Percentiles rank a stretch among this genome's conserved stretches.
Conservation (phyloP, 192 early-diverging fungal species). For the Backusella morwellensis region DNA sequence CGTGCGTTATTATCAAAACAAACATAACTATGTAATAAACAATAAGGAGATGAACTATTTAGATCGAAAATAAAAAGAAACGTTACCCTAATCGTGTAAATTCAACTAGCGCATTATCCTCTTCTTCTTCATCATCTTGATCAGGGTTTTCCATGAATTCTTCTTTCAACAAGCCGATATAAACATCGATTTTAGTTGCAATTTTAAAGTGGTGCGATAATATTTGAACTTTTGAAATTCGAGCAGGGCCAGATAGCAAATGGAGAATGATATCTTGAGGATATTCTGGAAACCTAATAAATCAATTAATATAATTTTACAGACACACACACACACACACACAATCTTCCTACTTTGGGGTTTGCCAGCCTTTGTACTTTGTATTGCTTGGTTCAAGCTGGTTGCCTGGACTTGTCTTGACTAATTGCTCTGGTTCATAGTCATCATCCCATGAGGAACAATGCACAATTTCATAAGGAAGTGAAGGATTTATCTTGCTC, state of each 20-base stretch:
- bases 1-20: conserved; percentile 61
- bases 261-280: conserved; percentile 68
- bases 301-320: background rate
- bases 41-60: background rate
- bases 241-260: conserved; percentile 50
- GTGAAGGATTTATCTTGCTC: background rate
- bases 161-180: conserved; percentile 44
- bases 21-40: conserved; percentile 49
- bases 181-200: conserved; percentile 68
- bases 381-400: conserved; percentile 12
- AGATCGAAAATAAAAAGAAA: background rate
- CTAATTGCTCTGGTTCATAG: conserved; percentile 42
- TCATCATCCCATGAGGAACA: conserved; percentile 42
- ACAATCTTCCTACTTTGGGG: conserved; percentile 35
- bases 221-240: conserved; percentile 66
- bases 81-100: conserved; percentile 38
- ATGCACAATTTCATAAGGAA: conserved; percentile 28
- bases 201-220: conserved; percentile 81
- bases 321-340: background rate
- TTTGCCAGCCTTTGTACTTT: conserved; percentile 49
- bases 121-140: background rate
- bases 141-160: background rate
- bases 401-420: conserved; percentile 30
- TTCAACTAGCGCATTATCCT: conserved; percentile 31
- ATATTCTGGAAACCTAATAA: conserved; percentile 34